A percentile compares a stretch with the other conserved stretches of the same genome.
These are phyloP conservation scores for Annulohypoxylon maeteangense DNA, from an alignment of 495 filamentous ascomycete genomes.

Conservation along the genomic window DNA sequence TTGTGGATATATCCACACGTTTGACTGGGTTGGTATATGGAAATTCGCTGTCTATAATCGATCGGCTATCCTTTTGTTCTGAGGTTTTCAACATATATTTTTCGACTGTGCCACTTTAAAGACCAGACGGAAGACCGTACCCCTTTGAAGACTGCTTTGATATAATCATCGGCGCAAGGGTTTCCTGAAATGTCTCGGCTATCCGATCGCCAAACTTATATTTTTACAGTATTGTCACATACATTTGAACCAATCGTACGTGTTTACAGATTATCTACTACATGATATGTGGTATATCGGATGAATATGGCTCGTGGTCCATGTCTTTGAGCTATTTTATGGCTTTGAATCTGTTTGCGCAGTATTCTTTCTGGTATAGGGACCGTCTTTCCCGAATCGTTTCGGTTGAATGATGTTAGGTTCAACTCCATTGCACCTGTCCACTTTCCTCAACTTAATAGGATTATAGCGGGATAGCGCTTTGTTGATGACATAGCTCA, in stretches of 20 bases:
- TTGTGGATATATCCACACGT: slow-evolving; percentile 9
- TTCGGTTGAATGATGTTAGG: slow-evolving; percentile 39
- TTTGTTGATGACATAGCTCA: slow-evolving; percentile 22
- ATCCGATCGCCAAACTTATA: not conserved
- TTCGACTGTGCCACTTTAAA: not conserved
- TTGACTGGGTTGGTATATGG: slow-evolving; percentile 19
- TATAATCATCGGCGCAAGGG: not conserved
- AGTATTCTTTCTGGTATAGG: not conserved
- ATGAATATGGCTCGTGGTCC: not conserved
- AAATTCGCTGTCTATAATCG: not conserved
- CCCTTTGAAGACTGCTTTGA: not conserved
- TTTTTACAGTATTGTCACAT: not conserved
- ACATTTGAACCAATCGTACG: not conserved
- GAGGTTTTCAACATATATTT: slow-evolving; percentile 1
- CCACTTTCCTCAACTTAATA: slow-evolving; percentile 17
- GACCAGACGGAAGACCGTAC: not conserved
- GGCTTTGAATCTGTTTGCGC: not conserved
- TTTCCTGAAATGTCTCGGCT: not conserved
- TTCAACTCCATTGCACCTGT: slow-evolving; percentile 40
- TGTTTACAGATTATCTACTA: not conserved
- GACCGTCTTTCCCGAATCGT: not conserved
- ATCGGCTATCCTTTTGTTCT: slow-evolving; percentile 2
- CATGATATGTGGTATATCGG: not conserved
- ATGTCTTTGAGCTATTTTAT: not conserved
- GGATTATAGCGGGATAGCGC: slow-evolving; percentile 43